phyloP scores from a whole-genome alignment of 495 filamentous ascomycete genomes.

The Neurospora sp. region DNA sequence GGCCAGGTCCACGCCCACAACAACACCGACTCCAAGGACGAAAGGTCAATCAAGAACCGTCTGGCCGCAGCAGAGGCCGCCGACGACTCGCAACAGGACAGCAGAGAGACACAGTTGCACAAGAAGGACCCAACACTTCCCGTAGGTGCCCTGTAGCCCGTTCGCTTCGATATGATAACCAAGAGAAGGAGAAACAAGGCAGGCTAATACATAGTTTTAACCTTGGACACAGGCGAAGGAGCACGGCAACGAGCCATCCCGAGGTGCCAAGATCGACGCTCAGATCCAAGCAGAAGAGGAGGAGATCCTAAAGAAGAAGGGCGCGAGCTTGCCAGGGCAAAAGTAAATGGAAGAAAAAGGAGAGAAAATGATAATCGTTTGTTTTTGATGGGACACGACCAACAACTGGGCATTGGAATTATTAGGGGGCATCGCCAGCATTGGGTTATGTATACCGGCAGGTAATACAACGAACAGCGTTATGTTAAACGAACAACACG shows the following conservation, averaged over 20 bases:
- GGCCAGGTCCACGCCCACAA: slow-evolving; percentile 56
- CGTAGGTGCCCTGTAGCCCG: slow-evolving; percentile 31
- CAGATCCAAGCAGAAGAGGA: slow-evolving; percentile 62
- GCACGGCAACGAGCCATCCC: slow-evolving; percentile 63
- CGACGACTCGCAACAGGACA: slow-evolving; percentile 20
- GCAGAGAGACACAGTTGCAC: slow-evolving; percentile 44
- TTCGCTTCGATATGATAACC: too few relatives aligned
- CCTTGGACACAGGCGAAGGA: slow-evolving; percentile 46
- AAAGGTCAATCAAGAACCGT: slow-evolving; percentile 70
- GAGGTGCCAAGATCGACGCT: slow-evolving; percentile 61
- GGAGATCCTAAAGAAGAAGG: slow-evolving; percentile 53
- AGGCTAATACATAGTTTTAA: slow-evolving; percentile 5
- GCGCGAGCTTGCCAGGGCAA: slow-evolving; percentile 19
- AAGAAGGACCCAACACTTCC: slow-evolving; percentile 61
- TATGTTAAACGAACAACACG: neutral
- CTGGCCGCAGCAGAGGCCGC: slow-evolving; percentile 50
- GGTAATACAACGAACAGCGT: neutral
- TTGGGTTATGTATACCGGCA: neutral
- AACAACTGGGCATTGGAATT: neutral
- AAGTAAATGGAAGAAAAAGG: slow-evolving; percentile 4
- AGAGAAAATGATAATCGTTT: neutral
- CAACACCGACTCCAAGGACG: slow-evolving; percentile 68
- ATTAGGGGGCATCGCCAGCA: neutral
- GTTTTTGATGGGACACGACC: neutral
- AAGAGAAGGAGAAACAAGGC: neutral